Evolutionary conservation across 1,284 basidiomycete genomes (phyloP).

Genomic region (Ustilago loliicola): DNA sequence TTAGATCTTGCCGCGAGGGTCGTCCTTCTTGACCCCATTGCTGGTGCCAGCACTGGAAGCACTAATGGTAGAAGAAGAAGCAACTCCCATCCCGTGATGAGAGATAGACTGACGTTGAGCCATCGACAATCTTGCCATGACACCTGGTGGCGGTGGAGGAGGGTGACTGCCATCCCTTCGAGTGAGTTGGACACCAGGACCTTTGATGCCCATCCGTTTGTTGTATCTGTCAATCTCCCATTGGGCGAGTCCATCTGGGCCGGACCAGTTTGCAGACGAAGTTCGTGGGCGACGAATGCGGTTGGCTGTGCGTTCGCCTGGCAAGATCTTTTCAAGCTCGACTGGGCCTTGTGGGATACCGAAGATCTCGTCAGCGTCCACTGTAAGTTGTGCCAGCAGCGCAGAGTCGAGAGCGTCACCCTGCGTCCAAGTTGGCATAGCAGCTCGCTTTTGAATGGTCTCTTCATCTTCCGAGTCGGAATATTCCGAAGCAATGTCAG

Average conservation of each 20-base stretch:
- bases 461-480: slow-evolving; percentile 68
- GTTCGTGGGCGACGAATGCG: slow-evolving; percentile 59
- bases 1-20: slow-evolving; percentile 18
- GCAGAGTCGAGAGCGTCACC: slow-evolving; percentile 59
- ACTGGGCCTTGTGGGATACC: slow-evolving; percentile 65
- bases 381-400: slow-evolving; percentile 56
- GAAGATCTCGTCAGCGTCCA: slow-evolving; percentile 68
- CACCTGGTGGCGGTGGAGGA: slow-evolving; percentile 31
- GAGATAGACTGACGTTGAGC: slow-evolving; percentile 34
- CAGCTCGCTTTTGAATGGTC: slow-evolving; percentile 59
- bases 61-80: slow-evolving; percentile 1
- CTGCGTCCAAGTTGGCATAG: slow-evolving; percentile 65
- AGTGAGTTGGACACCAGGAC: slow-evolving; percentile 36
- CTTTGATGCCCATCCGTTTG: slow-evolving; percentile 64
- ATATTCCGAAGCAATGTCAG: slow-evolving; percentile 64
- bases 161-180: slow-evolving; percentile 37
- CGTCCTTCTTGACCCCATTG: slow-evolving; percentile 22
- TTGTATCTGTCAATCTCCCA: slow-evolving; percentile 69
- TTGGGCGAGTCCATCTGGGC: slow-evolving; percentile 63
- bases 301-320: slow-evolving; percentile 45
- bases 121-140: slow-evolving; percentile 41
- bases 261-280: slow-evolving; percentile 66
- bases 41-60: slow-evolving; percentile 11
- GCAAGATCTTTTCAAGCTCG: slow-evolving; percentile 63
- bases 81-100: slow-evolving; percentile 12